Base-by-base conservation (phyloP, 805 yeast genomes). In the Kazachstania taianensis region DNA sequence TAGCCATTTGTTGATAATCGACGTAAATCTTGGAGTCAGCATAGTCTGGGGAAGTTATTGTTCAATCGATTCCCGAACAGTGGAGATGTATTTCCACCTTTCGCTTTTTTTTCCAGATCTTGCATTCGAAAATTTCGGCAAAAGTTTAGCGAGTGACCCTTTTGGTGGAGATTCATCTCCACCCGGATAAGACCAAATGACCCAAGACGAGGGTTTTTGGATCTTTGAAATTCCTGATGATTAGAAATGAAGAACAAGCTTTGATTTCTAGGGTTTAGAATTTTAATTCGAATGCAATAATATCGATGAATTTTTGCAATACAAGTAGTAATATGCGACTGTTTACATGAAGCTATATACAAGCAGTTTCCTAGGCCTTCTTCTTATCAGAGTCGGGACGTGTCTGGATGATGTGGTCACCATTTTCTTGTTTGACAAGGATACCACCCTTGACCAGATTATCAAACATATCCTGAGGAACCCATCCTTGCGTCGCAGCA, bases 401-500 rank as follows among this genome's bases (percentile, higher is more conserved):
- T 15, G 20, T 20, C 32, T 39, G 32, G 22, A 53, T 37, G 5
- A 44, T 25, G 53, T 72, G 77, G 45, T 75, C 69, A 22, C 80
- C 81, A 20, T 74, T 73, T 15, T 70, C 73, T 14, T 69, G 69
- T 42, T 75, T 70, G 36, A 72, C 75, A 38, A 89, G 65, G 38
- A 79, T 66, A 1, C 89, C 92, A 41, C 77, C 77, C 15, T 75
- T 73, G 28, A 75, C 59, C 49, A 84, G 66, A 33, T 72, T 72
- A 23, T 75, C 79, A 52, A 89, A 87, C 81, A 85, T 75, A 53
- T 85, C 94, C 54, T 85, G 95, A 13, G 97, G 96, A 39, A 92
- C 72, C 95, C 96, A 89, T 5, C 96, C 96, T 37, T 82, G 81
- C 17, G 96, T 81, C 32, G 89, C 89, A 20, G 83, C 79, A 59